Conservation (phyloP, 805 yeast genomes). For the Wilhelminamyces savonicus region DNA sequence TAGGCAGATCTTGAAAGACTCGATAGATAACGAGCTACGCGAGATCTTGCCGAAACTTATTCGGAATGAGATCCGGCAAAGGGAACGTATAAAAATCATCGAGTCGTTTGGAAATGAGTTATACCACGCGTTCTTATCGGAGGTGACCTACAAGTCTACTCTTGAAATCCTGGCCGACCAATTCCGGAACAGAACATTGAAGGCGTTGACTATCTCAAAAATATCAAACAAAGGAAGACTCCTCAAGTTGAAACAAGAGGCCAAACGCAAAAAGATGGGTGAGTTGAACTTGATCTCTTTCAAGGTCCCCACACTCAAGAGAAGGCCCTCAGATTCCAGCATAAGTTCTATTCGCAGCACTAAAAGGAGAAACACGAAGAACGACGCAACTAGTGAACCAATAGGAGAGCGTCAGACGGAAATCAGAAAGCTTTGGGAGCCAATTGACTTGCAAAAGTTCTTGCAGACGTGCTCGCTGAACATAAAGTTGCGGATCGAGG, state of each 20-base stretch:
- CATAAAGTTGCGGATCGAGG: conserved; percentile 15
- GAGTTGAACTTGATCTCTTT: conserved; percentile 24
- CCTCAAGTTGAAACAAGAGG: conserved; percentile 15
- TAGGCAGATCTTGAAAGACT: conserved; percentile 12
- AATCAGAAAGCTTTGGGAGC: conserved; percentile 42
- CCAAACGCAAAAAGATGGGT: conserved; percentile 24
- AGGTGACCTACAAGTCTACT: conserved; percentile 39
- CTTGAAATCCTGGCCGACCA: conserved; percentile 42
- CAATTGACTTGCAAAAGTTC: conserved; percentile 33
- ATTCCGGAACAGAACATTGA: conserved; percentile 25
- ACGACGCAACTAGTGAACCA: conserved; percentile 4
- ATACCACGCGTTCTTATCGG: conserved; percentile 56
- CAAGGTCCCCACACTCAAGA: conserved; percentile 12
- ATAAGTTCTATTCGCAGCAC: conserved; percentile 2
- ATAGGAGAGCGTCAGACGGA: conserved; percentile 23
- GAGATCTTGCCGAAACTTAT: conserved; percentile 19
- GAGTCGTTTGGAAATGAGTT: conserved; percentile 43
- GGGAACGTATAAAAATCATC: conserved; percentile 20
- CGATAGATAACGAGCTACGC: conserved; percentile 19
- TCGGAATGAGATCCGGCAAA: conserved; percentile 11
- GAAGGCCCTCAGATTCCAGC: conserved; percentile 9
- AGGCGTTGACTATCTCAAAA: conserved; percentile 19
- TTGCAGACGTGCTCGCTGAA: conserved; percentile 21
- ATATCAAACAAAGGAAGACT: conserved; percentile 22
- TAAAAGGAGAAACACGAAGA: conserved; percentile 6